A percentile compares a stretch with the other conserved stretches of the same genome.
Conservation (phyloP, 352 stramenopile species). For the Phytophthora citrophthora region DNA sequence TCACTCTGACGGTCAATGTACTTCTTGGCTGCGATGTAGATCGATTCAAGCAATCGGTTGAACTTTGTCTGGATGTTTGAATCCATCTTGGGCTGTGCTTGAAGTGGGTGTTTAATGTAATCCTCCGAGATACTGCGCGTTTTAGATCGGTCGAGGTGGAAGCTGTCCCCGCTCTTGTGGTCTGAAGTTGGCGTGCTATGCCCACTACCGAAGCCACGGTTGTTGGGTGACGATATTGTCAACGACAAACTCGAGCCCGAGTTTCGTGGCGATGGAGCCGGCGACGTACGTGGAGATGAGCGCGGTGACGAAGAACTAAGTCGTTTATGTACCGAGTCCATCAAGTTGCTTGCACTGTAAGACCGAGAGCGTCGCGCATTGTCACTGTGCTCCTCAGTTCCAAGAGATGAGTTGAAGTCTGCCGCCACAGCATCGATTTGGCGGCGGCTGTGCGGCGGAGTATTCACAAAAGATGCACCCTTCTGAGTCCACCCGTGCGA, state of each 20-base stretch:
- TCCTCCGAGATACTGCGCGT: constrained; percentile 84
- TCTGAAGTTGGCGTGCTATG: constrained; percentile 74
- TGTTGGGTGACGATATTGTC: constrained; percentile 83
- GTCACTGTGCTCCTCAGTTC: constrained; percentile 64
- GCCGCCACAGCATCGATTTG: constrained; percentile 89
- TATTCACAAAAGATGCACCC: constrained; percentile 87
- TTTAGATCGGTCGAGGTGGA: constrained; percentile 57
- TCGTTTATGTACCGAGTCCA: constrained; percentile 86
- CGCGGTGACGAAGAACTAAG: constrained; percentile 68
- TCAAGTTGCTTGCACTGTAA: constrained; percentile 85
- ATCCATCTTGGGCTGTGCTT: constrained; percentile 85
- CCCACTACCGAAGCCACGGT: constrained; percentile 60
- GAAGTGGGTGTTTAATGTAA: constrained; percentile 59
- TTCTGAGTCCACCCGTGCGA: constrained; percentile 87
- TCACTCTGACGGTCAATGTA: constrained; percentile 83
- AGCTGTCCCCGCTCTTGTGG: constrained; percentile 62
- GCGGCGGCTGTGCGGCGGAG: constrained; percentile 80
- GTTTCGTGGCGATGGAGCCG: constrained; percentile 59
- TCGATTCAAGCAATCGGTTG: constrained; percentile 82
- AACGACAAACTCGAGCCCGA: constrained; percentile 56
- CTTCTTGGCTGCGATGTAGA: constrained; percentile 85
- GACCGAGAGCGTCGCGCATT: constrained; percentile 65
- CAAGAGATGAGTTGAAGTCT: constrained; percentile 87
- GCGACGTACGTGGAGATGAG: constrained; percentile 73
- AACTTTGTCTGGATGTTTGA: constrained; percentile 84